Percentiles rank a stretch among this genome's conserved stretches.
Conservation (phyloP, 148 eudicot genomes). For the Nyssa sinensis region DNA sequence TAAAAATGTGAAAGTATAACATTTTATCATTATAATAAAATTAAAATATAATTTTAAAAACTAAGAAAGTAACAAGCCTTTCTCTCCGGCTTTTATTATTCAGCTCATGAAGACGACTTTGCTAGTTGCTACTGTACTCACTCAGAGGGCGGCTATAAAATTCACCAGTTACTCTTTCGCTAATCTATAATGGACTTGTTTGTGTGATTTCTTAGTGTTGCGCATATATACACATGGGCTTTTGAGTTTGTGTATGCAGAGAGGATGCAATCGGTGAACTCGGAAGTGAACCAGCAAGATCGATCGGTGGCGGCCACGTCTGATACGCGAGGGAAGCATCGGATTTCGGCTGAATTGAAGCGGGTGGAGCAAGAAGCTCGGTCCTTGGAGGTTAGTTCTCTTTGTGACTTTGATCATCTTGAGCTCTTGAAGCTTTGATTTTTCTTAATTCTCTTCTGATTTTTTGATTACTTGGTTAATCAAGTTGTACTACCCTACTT, state of each 20-base stretch:
- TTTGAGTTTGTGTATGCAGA: neutral
- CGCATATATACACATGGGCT: neutral
- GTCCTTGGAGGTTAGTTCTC: constrained; percentile 51
- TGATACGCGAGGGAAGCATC: constrained; percentile 75
- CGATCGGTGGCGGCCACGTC: constrained; percentile 27
- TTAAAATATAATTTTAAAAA: too few relatives aligned
- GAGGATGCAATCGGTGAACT: constrained; percentile 32
- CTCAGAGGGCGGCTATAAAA: neutral
- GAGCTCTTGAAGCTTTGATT: neutral
- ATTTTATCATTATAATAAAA: too few relatives aligned
- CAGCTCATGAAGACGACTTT: neutral
- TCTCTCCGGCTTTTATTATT: neutral
- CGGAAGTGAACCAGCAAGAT: constrained; percentile 38
- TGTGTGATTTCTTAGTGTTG: neutral
- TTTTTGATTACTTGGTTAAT: neutral
- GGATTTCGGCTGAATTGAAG: constrained; percentile 78
- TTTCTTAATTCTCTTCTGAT: neutral
- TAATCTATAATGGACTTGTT: neutral
- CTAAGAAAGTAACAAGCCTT: neutral
- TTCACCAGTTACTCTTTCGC: neutral
- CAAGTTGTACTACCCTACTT: constrained; percentile 2
- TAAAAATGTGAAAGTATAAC: too few relatives aligned
- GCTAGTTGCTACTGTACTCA: neutral
- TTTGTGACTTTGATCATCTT: constrained; percentile 1
- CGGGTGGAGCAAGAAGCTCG: constrained; percentile 77